Evolutionary conservation across 768 basidiomycete species (phyloP).

Genomic region (Lanmaoa pseudosensibilis): DNA sequence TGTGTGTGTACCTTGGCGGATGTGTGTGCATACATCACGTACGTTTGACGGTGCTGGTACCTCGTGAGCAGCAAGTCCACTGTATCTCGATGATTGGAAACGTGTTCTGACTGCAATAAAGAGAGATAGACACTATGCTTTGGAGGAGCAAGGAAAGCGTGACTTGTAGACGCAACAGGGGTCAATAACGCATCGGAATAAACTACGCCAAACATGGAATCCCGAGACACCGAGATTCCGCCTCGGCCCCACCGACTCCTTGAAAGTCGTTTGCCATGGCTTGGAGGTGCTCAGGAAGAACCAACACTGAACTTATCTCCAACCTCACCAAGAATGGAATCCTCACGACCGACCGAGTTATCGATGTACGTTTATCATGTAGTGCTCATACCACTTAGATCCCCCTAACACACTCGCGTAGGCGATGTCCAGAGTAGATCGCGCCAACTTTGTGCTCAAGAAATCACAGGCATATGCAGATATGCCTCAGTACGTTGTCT

Average conservation of each 20-base stretch:
- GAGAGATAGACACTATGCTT: neutral
- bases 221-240: neutral
- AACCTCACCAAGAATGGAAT: conserved; percentile 61
- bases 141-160: neutral
- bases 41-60: neutral
- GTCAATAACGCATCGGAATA: conserved; percentile 5
- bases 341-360: conserved; percentile 54
- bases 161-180: neutral
- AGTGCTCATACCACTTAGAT: neutral
- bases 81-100: neutral
- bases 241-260: neutral
- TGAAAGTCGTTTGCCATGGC: conserved; percentile 53
- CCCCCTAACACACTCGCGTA: conserved; percentile 25
- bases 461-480: conserved; percentile 66
- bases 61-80: neutral
- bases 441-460: conserved; percentile 63
- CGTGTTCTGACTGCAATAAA: neutral
- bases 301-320: conserved; percentile 69
- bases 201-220: conserved; percentile 11
- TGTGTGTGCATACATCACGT: conserved; percentile 30
- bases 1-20: conserved; percentile 29
- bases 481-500: conserved; percentile 61
- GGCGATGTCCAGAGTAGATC: conserved; percentile 72
- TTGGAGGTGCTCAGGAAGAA: conserved; percentile 72
- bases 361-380: conserved; percentile 43